phyloP scores from a whole-genome alignment of 176 grass and related monocot species.

The Metroxylon sagu region DNA sequence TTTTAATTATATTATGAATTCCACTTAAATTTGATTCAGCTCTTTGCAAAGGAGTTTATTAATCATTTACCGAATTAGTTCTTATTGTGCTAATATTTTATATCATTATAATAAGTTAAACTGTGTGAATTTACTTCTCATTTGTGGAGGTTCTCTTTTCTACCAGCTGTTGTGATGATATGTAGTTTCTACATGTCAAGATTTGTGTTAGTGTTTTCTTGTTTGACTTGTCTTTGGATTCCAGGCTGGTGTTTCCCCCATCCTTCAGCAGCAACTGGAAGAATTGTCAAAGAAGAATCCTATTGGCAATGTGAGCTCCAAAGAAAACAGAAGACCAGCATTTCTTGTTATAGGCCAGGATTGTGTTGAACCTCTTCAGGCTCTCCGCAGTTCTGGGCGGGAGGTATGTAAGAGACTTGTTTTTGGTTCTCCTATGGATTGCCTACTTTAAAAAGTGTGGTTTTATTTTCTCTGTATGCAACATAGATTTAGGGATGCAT shows the following conservation, averaged over 20 bases:
- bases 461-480: not conserved
- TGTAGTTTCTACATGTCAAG: not conserved
- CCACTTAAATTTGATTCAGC: too few relatives aligned
- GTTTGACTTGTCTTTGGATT: constrained; percentile 8
- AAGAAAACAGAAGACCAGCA: constrained; percentile 34
- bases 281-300: constrained; percentile 46
- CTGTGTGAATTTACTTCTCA: not conserved
- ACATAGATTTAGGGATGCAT: not conserved
- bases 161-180: not conserved
- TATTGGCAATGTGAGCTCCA: constrained; percentile 14
- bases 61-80: too few relatives aligned
- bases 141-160: not conserved
- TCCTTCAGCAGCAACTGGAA: constrained; percentile 84
- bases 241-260: constrained; percentile 61
- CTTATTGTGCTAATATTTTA: too few relatives aligned
- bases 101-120: too few relatives aligned
- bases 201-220: not conserved
- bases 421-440: not conserved
- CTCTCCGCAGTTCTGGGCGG: constrained; percentile 72
- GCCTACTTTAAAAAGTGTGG: too few relatives aligned
- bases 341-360: constrained; percentile 78
- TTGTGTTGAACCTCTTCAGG: constrained; percentile 73
- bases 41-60: too few relatives aligned
- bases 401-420: constrained; percentile 39
- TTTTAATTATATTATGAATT: too few relatives aligned